These are phyloP conservation scores for Apophysomyces trapeziformis DNA, from an alignment of 371 early-diverging fungal genomes.

Conservation along the genomic window DNA sequence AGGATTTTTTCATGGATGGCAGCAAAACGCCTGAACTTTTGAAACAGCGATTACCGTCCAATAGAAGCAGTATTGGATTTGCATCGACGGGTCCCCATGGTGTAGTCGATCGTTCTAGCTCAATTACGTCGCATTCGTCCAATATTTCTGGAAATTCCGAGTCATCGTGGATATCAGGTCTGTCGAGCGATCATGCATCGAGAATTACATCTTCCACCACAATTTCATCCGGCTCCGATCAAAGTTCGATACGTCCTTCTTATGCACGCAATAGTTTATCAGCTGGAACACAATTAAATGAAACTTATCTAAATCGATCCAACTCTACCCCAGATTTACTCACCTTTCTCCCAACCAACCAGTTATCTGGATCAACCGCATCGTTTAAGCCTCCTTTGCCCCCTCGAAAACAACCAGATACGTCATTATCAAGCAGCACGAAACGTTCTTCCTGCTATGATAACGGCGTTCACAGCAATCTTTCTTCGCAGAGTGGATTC, in stretches of 20 bases:
- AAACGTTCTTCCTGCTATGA: conserved; percentile 1
- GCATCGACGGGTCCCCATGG: conserved; percentile 10
- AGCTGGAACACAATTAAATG: background rate
- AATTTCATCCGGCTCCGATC: conserved; percentile 27
- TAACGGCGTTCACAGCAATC: background rate
- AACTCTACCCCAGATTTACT: conserved; percentile 35
- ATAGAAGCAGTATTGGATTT: conserved; percentile 8
- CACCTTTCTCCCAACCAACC: background rate
- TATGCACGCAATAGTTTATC: conserved; percentile 4
- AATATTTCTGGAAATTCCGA: conserved; percentile 32
- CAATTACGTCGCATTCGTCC: conserved; percentile 37
- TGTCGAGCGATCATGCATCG: conserved; percentile 28
- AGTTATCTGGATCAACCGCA: background rate
- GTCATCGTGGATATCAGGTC: conserved; percentile 37
- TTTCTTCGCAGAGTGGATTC: background rate
- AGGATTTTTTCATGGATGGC: conserved; percentile 7
- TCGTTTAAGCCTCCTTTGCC: background rate
- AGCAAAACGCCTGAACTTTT: background rate
- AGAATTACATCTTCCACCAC: conserved; percentile 31
- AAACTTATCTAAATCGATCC: conserved; percentile 34
- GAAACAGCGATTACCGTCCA: conserved; percentile 16
- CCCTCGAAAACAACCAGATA: background rate
- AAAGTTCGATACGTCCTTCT: background rate
- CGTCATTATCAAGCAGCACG: background rate
- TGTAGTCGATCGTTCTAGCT: conserved; percentile 35